These are phyloP conservation scores for Medicago ruthenica DNA, from an alignment of 306 rosid species.

Conservation along the genomic window DNA sequence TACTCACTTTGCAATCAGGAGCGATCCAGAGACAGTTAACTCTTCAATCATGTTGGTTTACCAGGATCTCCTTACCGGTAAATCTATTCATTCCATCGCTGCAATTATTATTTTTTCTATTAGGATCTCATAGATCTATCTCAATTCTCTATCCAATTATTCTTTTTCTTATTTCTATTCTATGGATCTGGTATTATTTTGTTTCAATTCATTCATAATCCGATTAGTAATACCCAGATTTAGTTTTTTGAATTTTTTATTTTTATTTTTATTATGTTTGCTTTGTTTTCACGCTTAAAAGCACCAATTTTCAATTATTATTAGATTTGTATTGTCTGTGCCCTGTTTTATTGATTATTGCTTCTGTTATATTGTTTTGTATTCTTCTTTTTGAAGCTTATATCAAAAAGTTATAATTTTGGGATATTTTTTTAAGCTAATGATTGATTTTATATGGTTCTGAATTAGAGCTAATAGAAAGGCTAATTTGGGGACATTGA, in stretches of 20 bases:
- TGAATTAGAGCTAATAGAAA: not conserved
- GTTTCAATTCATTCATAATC: not conserved
- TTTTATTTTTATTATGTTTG: too few species aligned
- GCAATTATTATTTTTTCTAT: too few species aligned
- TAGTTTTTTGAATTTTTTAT: too few species aligned
- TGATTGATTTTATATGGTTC: not conserved
- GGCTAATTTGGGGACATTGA: not conserved
- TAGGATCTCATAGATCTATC: not conserved
- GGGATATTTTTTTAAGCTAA: not conserved
- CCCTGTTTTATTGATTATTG: not conserved
- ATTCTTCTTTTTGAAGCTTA: not conserved
- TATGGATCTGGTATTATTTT: not conserved
- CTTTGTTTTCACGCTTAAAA: too few species aligned
- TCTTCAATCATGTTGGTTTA: not conserved
- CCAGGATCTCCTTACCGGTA: not conserved
- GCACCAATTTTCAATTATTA: too few species aligned
- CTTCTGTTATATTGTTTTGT: not conserved
- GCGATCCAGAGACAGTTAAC: not conserved
- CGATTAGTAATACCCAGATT: not conserved
- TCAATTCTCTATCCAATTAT: not conserved
- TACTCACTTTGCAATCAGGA: not conserved
- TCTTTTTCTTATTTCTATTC: too few species aligned
- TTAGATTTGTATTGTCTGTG: too few species aligned
- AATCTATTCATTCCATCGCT: not conserved
- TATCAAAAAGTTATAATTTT: not conserved